Percentiles rank a stretch among this genome's conserved stretches.
Evolutionary conservation across 177 flowering plant species (phyloP).

Genomic region (Telopea speciosissima): DNA sequence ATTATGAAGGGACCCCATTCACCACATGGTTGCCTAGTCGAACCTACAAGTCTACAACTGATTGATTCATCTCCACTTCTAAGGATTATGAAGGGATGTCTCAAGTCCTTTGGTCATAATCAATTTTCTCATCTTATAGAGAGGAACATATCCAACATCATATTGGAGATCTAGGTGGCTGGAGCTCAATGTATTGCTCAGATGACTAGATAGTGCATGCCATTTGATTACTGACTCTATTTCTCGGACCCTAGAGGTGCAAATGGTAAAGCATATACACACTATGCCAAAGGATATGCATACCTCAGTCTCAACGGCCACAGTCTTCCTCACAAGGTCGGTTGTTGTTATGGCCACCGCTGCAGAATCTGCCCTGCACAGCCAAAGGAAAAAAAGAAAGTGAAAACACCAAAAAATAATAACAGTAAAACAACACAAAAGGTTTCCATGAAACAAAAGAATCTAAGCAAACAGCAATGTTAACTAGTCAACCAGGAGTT

Average conservation of each 20-base stretch:
- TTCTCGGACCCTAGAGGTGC: background rate
- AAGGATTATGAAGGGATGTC: too few relatives aligned
- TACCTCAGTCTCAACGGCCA: conserved; percentile 79
- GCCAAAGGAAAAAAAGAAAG: background rate
- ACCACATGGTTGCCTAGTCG: too few relatives aligned
- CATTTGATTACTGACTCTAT: background rate
- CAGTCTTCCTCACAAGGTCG: conserved; percentile 96
- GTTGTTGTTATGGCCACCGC: conserved; percentile 99
- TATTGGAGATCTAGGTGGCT: too few relatives aligned
- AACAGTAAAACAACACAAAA: background rate
- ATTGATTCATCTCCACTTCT: too few relatives aligned
- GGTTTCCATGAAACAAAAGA: background rate
- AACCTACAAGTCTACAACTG: too few relatives aligned
- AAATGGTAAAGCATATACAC: background rate
- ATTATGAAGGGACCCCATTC: too few relatives aligned
- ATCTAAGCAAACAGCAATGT: background rate
- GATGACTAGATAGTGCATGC: background rate
- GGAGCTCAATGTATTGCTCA: too few relatives aligned
- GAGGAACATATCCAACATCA: too few relatives aligned
- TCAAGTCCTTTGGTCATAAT: too few relatives aligned
- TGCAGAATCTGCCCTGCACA: conserved; percentile 86
- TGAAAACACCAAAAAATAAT: background rate
- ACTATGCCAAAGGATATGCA: conserved; percentile 1
- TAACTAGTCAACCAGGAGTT: background rate
- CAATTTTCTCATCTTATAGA: too few relatives aligned